Conservation (phyloP, 805 yeast species). For the Suhomyces faveliae region DNA sequence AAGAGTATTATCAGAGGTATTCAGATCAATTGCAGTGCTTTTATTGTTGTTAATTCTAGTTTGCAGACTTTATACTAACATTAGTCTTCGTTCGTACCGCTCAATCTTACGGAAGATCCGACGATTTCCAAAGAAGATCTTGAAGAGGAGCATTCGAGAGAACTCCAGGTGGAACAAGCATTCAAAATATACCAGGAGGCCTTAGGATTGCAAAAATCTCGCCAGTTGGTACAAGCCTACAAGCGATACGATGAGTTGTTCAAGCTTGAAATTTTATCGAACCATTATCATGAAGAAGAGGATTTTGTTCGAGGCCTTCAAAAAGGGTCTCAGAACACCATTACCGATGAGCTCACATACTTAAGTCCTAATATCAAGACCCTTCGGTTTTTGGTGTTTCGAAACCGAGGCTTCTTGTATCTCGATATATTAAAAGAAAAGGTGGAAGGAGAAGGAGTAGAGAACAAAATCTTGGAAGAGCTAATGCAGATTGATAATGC, state of each 20-base stretch:
- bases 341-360: constrained; percentile 40
- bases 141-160: constrained; percentile 87
- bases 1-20: background rate
- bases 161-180: constrained; percentile 85
- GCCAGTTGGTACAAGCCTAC: constrained; percentile 49
- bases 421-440: constrained; percentile 40
- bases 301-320: constrained; percentile 39
- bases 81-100: constrained; percentile 70
- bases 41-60: too few relatives aligned
- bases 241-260: constrained; percentile 61
- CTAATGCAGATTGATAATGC: background rate
- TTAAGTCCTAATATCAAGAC: constrained; percentile 70
- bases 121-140: constrained; percentile 50
- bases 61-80: constrained; percentile 2
- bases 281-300: constrained; percentile 41
- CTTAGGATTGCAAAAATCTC: constrained; percentile 54
- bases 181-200: constrained; percentile 74
- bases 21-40: too few relatives aligned
- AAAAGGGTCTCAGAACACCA: constrained; percentile 31
- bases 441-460: background rate
- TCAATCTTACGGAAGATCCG: constrained; percentile 76
- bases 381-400: constrained; percentile 70
- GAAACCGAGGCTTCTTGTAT: constrained; percentile 78
- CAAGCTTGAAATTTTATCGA: constrained; percentile 60
- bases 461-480: constrained; percentile 9